Evolutionary conservation across 495 filamentous ascomycete genomes (phyloP).

Genomic region (Hypoxylon fuscum): DNA sequence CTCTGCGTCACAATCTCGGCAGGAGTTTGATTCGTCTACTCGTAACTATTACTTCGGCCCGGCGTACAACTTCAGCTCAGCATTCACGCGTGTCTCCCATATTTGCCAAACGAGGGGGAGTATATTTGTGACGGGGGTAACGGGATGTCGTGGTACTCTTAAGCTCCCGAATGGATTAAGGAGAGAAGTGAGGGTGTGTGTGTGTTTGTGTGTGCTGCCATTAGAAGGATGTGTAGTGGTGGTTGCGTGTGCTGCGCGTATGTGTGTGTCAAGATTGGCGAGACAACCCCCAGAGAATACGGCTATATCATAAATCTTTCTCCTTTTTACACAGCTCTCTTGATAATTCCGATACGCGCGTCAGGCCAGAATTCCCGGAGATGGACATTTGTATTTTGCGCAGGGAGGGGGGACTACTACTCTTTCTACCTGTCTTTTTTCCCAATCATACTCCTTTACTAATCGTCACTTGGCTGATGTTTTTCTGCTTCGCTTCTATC

Average conservation of each 20-base stretch:
- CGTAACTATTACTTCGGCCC: slow-evolving; percentile 43
- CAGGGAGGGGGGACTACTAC: slow-evolving; percentile 44
- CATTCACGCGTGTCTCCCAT: slow-evolving; percentile 40
- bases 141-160: slow-evolving; percentile 40
- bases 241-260: slow-evolving; percentile 39
- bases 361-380: slow-evolving; percentile 44
- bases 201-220: slow-evolving; percentile 42
- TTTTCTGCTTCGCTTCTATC: slow-evolving; percentile 5
- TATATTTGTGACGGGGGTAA: slow-evolving; percentile 43
- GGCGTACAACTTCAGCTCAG: slow-evolving; percentile 44
- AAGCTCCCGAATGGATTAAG: slow-evolving; percentile 33
- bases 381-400: slow-evolving; percentile 46
- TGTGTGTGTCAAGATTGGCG: slow-evolving; percentile 50
- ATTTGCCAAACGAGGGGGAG: slow-evolving; percentile 35
- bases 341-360: slow-evolving; percentile 43
- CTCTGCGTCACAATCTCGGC: slow-evolving; percentile 47
- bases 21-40: slow-evolving; percentile 47
- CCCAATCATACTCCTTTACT: slow-evolving; percentile 48
- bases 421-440: slow-evolving; percentile 47
- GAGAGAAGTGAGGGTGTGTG: slow-evolving; percentile 22
- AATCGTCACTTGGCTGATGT: slow-evolving; percentile 46
- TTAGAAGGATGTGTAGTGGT: slow-evolving; percentile 41
- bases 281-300: slow-evolving; percentile 49
- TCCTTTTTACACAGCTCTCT: slow-evolving; percentile 48
- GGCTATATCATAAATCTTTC: slow-evolving; percentile 51